phyloP scores from a whole-genome alignment of 2,329 filamentous ascomycete species.

The Xylaria sp. region DNA sequence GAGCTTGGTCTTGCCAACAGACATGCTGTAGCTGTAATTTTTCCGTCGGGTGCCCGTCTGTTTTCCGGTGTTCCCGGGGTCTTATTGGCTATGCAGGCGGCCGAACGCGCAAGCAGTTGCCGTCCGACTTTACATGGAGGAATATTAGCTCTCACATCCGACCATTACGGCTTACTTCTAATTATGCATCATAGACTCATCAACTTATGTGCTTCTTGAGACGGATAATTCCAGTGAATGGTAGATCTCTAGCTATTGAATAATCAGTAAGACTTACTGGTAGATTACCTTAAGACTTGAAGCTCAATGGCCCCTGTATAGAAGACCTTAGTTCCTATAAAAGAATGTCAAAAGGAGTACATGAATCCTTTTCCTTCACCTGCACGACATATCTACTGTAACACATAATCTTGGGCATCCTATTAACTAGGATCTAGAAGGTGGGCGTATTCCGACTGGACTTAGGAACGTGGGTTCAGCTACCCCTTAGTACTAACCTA shows the following conservation, averaged over 20 bases:
- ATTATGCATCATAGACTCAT: background rate
- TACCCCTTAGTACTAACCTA: constrained; percentile 9
- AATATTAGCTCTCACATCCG: background rate
- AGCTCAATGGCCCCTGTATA: background rate
- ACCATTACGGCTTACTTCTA: background rate
- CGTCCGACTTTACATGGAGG: background rate
- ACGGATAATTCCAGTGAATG: background rate
- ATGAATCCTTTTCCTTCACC: background rate
- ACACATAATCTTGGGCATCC: background rate
- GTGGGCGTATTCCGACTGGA: background rate
- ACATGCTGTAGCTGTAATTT: background rate
- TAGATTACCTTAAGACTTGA: no score
- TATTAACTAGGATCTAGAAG: background rate
- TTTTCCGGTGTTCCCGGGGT: background rate
- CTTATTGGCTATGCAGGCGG: background rate
- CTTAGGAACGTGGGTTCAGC: background rate
- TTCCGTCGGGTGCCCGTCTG: background rate
- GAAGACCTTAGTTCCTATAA: background rate
- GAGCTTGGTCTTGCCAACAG: background rate
- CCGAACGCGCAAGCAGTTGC: constrained; percentile 8
- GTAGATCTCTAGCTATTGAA: background rate
- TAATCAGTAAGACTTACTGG: background rate
- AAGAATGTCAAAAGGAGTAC: background rate
- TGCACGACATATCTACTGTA: background rate
- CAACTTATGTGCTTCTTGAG: background rate